Evolutionary conservation across 78 protist genomes (phyloP), one percentile per base, ranked within the genome.

Genomic region (Cyanophora paradoxa): DNA sequence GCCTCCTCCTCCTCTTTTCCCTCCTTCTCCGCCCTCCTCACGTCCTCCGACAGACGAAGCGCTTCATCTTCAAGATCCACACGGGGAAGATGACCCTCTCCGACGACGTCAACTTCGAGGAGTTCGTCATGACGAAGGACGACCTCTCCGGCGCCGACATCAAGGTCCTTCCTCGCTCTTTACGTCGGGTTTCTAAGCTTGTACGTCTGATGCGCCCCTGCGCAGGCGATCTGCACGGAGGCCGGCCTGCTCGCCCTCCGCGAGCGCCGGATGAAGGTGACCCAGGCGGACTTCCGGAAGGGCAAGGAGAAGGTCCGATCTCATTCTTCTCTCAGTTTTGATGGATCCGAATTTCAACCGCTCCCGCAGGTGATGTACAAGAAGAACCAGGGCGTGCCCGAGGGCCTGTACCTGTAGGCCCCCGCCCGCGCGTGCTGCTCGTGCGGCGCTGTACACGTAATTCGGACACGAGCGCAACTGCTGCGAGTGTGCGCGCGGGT

Each of bases 91-190:
- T 95, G 99, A 92, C 86, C 59, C 86, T 96, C 19, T 82, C 90
- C 42, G 90, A 87, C 11, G 99, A 98, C 82, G 99, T 98, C 26
- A 81, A 93, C 39, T 62, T 95, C 17, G 98, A 96, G 30, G 98
- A 92, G 83, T 88, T 97, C 71, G 85, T 94, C 61, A 86, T 83
- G 93, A 79, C 99, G 14, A 96, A 97, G 90, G 98, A 96, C 57
- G 97, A 96, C 33, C 73, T 98, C 1, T 81, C 92, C 31, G 99
- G 99, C 44, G 99, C 99, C 20, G 99, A 98, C 74, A 93, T 98
- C 70, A 90, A 93, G 81, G 91, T 82, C 2, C 3, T 63, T 62
- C 20, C 28, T 14, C 19, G 62, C 34, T 13, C 41, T 22, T 19
- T 17, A 6, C 70, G 36, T 14, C 63, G 36, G 39, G 8, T 67